Evolutionary conservation across 495 filamentous ascomycete species (phyloP).

Genomic region (Aspergillus ostianus): DNA sequence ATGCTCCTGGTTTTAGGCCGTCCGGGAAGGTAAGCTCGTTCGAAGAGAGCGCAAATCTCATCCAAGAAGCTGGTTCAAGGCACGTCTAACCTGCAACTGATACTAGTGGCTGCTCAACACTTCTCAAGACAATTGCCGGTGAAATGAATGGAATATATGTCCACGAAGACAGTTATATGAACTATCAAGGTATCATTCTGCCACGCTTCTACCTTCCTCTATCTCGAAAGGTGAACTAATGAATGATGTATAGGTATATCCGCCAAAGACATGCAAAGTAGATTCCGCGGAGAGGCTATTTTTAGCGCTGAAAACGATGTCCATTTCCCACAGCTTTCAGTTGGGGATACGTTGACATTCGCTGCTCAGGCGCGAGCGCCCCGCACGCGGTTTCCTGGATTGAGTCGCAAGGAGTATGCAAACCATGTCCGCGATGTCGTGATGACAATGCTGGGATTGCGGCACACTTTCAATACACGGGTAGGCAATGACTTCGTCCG

Average conservation of each 20-base stretch:
- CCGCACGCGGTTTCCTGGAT: constrained; percentile 34
- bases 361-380: constrained; percentile 48
- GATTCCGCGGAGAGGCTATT: constrained; percentile 62
- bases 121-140: constrained; percentile 65
- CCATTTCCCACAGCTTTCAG: constrained; percentile 59
- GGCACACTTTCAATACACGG: constrained; percentile 43
- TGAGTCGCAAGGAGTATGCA: constrained; percentile 36
- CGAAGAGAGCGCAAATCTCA: not conserved
- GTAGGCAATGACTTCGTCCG: constrained; percentile 72
- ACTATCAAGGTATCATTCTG: constrained; percentile 55
- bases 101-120: constrained; percentile 44
- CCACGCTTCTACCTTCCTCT: not conserved
- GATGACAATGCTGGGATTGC: constrained; percentile 37
- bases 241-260: constrained; percentile 51
- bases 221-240: constrained; percentile 39
- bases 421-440: constrained; percentile 47
- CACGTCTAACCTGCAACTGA: not conserved
- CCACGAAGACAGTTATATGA: constrained; percentile 48
- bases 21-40: constrained; percentile 56
- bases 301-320: constrained; percentile 59
- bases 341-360: constrained; percentile 60
- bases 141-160: constrained; percentile 64
- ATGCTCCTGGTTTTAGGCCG: constrained; percentile 70
- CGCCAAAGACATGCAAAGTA: constrained; percentile 58
- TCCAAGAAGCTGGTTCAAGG: not conserved